Percentiles rank a stretch among this genome's conserved stretches.
Evolutionary conservation across 1,284 basidiomycete genomes (phyloP).

Genomic region (Cutaneotrichosporon dermatis): DNA sequence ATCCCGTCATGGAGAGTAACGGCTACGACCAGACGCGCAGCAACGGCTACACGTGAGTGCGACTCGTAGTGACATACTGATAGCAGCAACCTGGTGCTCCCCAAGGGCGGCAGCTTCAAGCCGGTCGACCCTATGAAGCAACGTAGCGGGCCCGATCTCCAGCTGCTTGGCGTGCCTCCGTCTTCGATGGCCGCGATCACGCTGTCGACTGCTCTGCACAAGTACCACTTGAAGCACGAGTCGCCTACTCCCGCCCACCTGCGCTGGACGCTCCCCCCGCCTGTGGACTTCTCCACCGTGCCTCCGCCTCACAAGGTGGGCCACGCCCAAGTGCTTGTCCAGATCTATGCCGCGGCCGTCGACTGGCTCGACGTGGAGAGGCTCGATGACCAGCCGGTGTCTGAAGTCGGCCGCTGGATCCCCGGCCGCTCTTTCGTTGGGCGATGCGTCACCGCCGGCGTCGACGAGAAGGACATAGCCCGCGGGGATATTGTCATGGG

Average conservation of each 20-base stretch:
- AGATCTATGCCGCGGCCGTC: constrained; percentile 76
- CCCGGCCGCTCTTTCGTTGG: constrained; percentile 81
- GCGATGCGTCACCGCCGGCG: constrained; percentile 69
- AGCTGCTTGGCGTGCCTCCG: constrained; percentile 68
- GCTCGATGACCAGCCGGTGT: constrained; percentile 52
- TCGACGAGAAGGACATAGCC: constrained; percentile 66
- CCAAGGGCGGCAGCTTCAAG: constrained; percentile 54
- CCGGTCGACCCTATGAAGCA: constrained; percentile 39
- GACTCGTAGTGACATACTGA: constrained; percentile 22
- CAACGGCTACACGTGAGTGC: background rate
- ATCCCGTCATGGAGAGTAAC: constrained; percentile 33
- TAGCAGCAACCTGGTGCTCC: constrained; percentile 58
- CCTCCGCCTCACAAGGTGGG: constrained; percentile 67
- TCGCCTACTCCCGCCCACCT: constrained; percentile 52
- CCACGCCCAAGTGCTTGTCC: constrained; percentile 65
- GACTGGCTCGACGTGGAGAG: constrained; percentile 67
- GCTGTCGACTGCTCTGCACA: constrained; percentile 20
- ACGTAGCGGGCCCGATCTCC: constrained; percentile 59
- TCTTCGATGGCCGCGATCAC: constrained; percentile 81
- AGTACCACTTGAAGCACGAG: constrained; percentile 13
- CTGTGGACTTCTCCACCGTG: constrained; percentile 62
- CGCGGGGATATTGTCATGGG: constrained; percentile 81
- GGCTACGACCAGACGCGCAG: constrained; percentile 24
- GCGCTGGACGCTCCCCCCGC: constrained; percentile 42
- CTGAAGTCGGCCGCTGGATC: constrained; percentile 50